Evolutionary conservation across 768 basidiomycete species (phyloP).

Genomic region (Pleurotus pulmonarius): DNA sequence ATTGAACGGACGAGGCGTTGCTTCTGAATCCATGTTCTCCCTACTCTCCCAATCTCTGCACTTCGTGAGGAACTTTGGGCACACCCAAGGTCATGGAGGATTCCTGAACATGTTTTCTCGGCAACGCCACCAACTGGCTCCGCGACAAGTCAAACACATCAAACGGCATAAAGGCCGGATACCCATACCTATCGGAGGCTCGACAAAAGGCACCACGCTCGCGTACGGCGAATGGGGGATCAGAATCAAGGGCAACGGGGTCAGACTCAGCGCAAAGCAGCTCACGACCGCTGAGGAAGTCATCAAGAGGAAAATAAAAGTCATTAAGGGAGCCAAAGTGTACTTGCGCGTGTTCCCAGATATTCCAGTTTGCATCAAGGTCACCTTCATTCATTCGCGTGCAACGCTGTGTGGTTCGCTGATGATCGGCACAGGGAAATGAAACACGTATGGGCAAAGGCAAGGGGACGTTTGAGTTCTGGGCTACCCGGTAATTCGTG

Average conservation of each 20-base stretch:
- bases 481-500: conserved; percentile 79
- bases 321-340: conserved; percentile 84
- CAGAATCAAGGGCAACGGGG: conserved; percentile 78
- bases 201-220: conserved; percentile 89
- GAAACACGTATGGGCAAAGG: conserved; percentile 99
- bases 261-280: conserved; percentile 85
- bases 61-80: neutral
- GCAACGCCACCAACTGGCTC: conserved; percentile 69
- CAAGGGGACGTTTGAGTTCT: conserved; percentile 95
- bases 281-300: conserved; percentile 83
- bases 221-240: conserved; percentile 92
- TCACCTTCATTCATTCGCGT: conserved; percentile 24
- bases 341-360: conserved; percentile 93
- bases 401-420: neutral
- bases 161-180: conserved; percentile 90
- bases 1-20: too few relatives aligned
- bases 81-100: conserved; percentile 14
- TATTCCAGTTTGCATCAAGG: conserved; percentile 96
- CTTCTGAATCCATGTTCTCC: neutral
- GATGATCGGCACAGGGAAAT: conserved; percentile 61
- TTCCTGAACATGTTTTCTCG: conserved; percentile 37
- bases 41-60: conserved; percentile 1
- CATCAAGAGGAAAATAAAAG: conserved; percentile 85
- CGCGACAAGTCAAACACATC: conserved; percentile 76
- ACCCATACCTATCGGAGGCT: conserved; percentile 85